These are phyloP conservation scores for Pseudogymnoascus sp. DNA, from an alignment of 2,329 filamentous ascomycete genomes.

Conservation along the genomic window DNA sequence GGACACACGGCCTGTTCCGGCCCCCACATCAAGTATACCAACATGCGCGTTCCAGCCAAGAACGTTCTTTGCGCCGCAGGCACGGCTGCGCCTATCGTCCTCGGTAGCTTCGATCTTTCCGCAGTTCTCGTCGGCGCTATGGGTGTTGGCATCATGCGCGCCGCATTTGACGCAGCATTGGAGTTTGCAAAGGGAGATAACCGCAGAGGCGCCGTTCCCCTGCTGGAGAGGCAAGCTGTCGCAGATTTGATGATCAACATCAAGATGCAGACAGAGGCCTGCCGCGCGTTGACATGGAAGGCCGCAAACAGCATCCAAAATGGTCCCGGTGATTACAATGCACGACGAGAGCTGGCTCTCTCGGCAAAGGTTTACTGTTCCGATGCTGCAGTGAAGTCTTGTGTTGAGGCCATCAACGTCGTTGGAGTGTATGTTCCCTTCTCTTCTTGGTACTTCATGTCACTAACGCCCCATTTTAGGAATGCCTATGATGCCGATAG, in stretches of 20 bases:
- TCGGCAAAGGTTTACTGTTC: conserved; percentile 45
- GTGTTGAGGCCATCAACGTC: conserved; percentile 42
- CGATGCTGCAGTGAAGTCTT: conserved; percentile 41
- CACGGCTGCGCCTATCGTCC: conserved; percentile 36
- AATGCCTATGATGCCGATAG: conserved; percentile 31
- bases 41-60: conserved; percentile 39
- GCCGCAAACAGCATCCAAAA: conserved; percentile 38
- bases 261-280: conserved; percentile 44
- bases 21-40: conserved; percentile 40
- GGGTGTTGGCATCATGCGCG: conserved; percentile 45
- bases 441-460: conserved; percentile 3
- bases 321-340: conserved; percentile 33
- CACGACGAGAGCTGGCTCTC: conserved; percentile 38
- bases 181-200: conserved; percentile 41
- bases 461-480: conserved; percentile 20
- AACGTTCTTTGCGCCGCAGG: conserved; percentile 41
- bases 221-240: conserved; percentile 43
- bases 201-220: conserved; percentile 36
- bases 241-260: conserved; percentile 44
- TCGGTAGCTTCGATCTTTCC: conserved; percentile 34
- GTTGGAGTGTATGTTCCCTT: conserved; percentile 39
- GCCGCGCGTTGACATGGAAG: conserved; percentile 45
- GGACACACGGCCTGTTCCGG: conserved; percentile 43
- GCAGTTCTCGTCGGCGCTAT: conserved; percentile 48
- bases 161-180: conserved; percentile 44